A percentile compares a stretch with the other conserved stretches of the same genome.
phyloP scores from a whole-genome alignment of 2,329 filamentous ascomycete species.

The Fusarium gaditjirri region DNA sequence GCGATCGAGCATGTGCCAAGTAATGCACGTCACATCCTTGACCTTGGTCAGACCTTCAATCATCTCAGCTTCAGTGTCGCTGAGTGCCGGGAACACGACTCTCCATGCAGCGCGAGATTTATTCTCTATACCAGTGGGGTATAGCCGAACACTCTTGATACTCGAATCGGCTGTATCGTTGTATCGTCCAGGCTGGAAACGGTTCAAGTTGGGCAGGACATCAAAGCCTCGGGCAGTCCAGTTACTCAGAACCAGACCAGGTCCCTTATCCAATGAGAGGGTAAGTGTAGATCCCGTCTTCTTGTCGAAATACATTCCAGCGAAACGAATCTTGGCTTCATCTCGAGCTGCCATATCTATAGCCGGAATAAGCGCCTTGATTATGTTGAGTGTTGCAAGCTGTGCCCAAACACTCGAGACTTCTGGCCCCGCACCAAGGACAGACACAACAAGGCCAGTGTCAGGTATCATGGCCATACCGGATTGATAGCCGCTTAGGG shows the following conservation, averaged over 20 bases:
- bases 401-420: background rate
- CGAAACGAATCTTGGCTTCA: background rate
- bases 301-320: background rate
- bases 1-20: constrained; percentile 3
- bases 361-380: background rate
- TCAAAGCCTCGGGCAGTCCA: background rate
- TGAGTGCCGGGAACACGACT: background rate
- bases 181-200: background rate
- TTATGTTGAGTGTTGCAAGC: background rate
- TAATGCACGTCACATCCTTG: constrained; percentile 3
- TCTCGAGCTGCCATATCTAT: background rate
- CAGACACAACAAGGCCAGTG: background rate
- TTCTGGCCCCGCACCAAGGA: constrained; percentile 4
- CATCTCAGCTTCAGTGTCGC: background rate
- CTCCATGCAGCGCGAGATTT: background rate
- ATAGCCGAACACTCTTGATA: background rate
- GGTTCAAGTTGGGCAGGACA: background rate
- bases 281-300: background rate
- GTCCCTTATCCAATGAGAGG: background rate
- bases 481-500: background rate
- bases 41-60: background rate
- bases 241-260: background rate
- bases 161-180: background rate
- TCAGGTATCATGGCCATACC: background rate
- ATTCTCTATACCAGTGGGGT: background rate